Conservation (phyloP, 1,284 basidiomycete species). For the Fereydounia khargensis region DNA sequence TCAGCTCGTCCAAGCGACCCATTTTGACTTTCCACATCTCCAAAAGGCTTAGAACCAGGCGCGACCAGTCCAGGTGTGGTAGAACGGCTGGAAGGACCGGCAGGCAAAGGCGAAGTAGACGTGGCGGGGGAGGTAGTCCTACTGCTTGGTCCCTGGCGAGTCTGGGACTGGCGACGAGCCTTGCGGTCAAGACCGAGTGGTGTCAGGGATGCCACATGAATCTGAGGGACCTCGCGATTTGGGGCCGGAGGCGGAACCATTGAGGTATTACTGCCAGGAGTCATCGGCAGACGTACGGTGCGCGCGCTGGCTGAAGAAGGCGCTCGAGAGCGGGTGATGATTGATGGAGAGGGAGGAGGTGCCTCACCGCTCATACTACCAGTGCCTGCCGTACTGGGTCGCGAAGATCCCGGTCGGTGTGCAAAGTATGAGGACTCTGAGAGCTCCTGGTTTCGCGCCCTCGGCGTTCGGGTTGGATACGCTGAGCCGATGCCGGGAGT, state of each 20-base stretch:
- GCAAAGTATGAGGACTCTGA: slow-evolving; percentile 47
- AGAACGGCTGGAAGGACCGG: too few relatives aligned
- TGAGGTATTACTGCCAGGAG: slow-evolving; percentile 15
- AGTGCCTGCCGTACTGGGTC: slow-evolving; percentile 4
- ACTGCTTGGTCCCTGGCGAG: too few relatives aligned
- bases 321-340: slow-evolving; percentile 47
- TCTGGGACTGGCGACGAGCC: too few relatives aligned
- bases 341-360: slow-evolving; percentile 50
- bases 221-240: slow-evolving; percentile 14
- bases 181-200: slow-evolving; percentile 1
- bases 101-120: slow-evolving; percentile 10
- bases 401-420: too few relatives aligned
- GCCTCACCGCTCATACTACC: slow-evolving; percentile 19
- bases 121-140: slow-evolving; percentile 22
- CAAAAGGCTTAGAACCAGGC: too few relatives aligned
- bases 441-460: slow-evolving; percentile 21
- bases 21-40: too few relatives aligned
- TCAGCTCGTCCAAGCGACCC: too few relatives aligned
- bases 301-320: slow-evolving; percentile 41
- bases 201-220: slow-evolving; percentile 2
- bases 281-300: slow-evolving; percentile 6
- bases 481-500: slow-evolving; percentile 13
- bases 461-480: slow-evolving; percentile 14
- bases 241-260: slow-evolving; percentile 24
- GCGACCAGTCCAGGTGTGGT: too few relatives aligned